Evolutionary conservation across 2,329 filamentous ascomycete species (phyloP), one percentile per base, ranked within the genome.

Genomic region (Ceratocystis alfenasii): DNA sequence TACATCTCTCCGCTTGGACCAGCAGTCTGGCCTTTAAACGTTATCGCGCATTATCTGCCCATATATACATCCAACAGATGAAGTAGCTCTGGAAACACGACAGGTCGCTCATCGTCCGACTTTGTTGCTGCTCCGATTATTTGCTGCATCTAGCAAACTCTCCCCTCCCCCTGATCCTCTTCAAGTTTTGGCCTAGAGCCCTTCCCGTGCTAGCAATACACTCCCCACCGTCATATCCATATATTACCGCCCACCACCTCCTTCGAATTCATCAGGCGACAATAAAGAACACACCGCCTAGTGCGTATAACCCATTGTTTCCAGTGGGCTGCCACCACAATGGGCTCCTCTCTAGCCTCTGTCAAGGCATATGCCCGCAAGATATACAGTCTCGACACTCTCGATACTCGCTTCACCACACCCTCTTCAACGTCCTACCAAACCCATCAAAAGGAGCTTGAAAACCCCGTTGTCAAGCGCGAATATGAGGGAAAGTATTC

Each of bases 381-480:
- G 69, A 81, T 88, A 72, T 89, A 88, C 77, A 81, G 82, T 69
- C 79, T 85, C 68, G 82, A 87, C 70, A 86, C 83, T 17, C 78
- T 86, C 73, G 80, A 82, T 74, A 82, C 80, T 66, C 78, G 80
- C 69, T 82, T 95, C 74, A 87, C 86, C 33, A 87, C 81, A 64
- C 81, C 89, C 10, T 84, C 90, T 41, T 83, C 81, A 30, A 84
- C 84, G 25, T 84, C 90, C 45, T 86, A 87, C 74, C 81, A 81
- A 72, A 76, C 80, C 48, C 78, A 41, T 28, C 57, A 65, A 30
- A 48, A 57, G 63, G 48, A 65, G 25, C 69, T 74, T 68, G 78
- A 82, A 69, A 72, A 77, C 33, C 70, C 71, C 66, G 71, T 75
- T 66, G 65, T 71, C 70, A 73, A 73, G 67, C 70, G 74, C 64